Base-by-base conservation (phyloP, 371 early-diverging fungal species). In the Mucor velutinosus region DNA sequence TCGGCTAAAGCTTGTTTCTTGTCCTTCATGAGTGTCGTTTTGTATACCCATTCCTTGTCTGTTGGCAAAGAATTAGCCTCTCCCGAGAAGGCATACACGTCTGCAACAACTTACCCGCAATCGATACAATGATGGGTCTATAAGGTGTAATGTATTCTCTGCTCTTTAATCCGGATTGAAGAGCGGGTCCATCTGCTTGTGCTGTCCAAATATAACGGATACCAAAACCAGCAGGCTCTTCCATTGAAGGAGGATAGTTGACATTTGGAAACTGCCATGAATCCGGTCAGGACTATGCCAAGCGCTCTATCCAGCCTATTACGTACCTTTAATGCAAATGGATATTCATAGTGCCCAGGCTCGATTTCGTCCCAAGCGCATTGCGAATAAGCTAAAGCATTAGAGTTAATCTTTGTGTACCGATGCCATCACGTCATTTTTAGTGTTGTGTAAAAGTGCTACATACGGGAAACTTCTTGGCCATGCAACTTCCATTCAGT, bases 281-380 rank as follows among this genome's bases (percentile, higher is more conserved):
- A 15, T 12, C 29, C 29, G 3, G n/a, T 27, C 2, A 25, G 35
- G 17, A 14, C 23, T n/a, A 8, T 23, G 53, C 3, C 27, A 32
- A 27, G 41, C 19, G 29, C 37, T 60, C 49, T 30, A 30, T 30
- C 30, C 6, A 30, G 30, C 30, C 30, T 30, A 2, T 6, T 49
- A 25, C 30, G 14, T 70, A 84, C 86, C 71, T 86, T 86, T 57
- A 86, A 75, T 6, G 86, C 84, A 71, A 86, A 86, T 5, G 86
- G 81, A 69, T 72, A 86, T 25, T 72, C 73, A 73, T 86, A 77
- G 8, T 71, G 56, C 5, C 84, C 83, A 8, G 80, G 67, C 4
- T 80, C 76, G 43, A 86, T 65, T 58, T 86, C 86, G 23, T 78
- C 71, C 86, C 86, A 86, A 53, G 75, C 79, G 43, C 83, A 58